These are phyloP conservation scores for Neobulgaria alba DNA, from an alignment of 2,329 filamentous ascomycete species.

Conservation along the genomic window DNA sequence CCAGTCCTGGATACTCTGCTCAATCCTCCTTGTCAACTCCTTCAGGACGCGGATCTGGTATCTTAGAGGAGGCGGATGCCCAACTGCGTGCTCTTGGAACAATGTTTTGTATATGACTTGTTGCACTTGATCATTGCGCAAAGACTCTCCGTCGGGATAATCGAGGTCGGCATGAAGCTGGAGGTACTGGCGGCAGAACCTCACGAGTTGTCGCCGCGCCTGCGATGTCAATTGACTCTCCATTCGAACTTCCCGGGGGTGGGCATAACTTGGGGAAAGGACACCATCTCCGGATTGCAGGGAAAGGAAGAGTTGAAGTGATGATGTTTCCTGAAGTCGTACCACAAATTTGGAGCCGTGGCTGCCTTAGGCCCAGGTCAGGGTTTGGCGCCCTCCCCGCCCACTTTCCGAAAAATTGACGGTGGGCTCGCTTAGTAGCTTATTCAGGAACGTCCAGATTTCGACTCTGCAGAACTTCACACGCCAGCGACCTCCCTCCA, in stretches of 20 bases:
- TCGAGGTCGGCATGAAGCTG: constrained; percentile 60
- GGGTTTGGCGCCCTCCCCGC: constrained; percentile 17
- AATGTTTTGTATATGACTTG: constrained; percentile 55
- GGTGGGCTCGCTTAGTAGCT: constrained; percentile 15
- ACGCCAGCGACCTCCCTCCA: constrained; percentile 25
- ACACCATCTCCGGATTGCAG: neutral
- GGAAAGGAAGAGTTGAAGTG: neutral
- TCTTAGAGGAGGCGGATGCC: constrained; percentile 52
- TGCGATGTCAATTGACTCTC: constrained; percentile 20
- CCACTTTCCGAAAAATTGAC: constrained; percentile 5
- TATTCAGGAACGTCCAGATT: constrained; percentile 4
- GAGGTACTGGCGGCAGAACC: constrained; percentile 68
- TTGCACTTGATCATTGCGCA: constrained; percentile 57
- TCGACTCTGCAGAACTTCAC: constrained; percentile 8
- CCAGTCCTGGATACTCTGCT: constrained; percentile 68
- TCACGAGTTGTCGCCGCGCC: constrained; percentile 32
- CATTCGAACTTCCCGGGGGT: constrained; percentile 17
- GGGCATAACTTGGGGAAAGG: neutral
- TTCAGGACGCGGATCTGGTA: constrained; percentile 71
- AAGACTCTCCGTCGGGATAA: constrained; percentile 49
- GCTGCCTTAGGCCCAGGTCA: constrained; percentile 10
- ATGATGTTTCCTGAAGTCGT: no score
- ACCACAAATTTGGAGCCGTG: neutral
- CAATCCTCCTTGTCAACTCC: constrained; percentile 58
- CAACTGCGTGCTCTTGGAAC: constrained; percentile 50